Base-by-base conservation (phyloP, 1,284 basidiomycete genomes). In the Apiotrichum sp. region DNA sequence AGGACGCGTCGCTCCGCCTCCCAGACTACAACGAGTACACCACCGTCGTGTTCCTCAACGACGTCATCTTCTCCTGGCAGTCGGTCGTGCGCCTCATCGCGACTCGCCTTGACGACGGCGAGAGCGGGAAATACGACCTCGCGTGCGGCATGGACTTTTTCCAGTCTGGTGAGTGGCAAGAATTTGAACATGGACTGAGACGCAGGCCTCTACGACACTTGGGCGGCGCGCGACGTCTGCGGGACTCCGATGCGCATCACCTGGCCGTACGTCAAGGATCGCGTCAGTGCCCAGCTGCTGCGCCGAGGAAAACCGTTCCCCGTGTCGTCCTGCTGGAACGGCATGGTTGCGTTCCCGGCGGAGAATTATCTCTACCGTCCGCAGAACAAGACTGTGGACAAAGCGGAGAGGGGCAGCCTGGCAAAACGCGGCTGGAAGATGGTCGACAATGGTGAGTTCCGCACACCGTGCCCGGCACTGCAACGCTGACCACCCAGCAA, bases 181-280 rank as follows among this genome's bases (percentile, higher is more conserved):
- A 22, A 22, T 22, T 22, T 22, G 22, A 22, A 22, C 22, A 22
- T 22, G 22, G 22, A 22, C 22, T 22, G 22, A 22, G 22, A 22
- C 22, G 22, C 22, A 64, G 65, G 64, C 13, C 48, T 65, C 36
- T 81, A 82, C 65, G 80, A 81, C 58, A 77, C 78, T 44, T 81
- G 79, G 79, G 80, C 80, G 22, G 67, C 77, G 6, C 74, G 73
- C 52, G 80, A 78, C 64, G 68, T 74, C 53, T 77, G 78, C 55
- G 79, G 72, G 10, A 65, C 69, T 3, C 76, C 80, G 4, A 65
- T 77, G 3, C 77, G 79, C 29, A 69, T 74, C 9, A 75, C 79
- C 56, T 84, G 80, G 80, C 83, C 83, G 0, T 83, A 80, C 64
- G 80, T 82, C 61, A 73, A 79, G 59, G 79, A 81, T 56, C 55